These are phyloP conservation scores for Fonsecaea multimorphosa DNA, from an alignment of 2,329 filamentous ascomycete species.

Conservation along the genomic window DNA sequence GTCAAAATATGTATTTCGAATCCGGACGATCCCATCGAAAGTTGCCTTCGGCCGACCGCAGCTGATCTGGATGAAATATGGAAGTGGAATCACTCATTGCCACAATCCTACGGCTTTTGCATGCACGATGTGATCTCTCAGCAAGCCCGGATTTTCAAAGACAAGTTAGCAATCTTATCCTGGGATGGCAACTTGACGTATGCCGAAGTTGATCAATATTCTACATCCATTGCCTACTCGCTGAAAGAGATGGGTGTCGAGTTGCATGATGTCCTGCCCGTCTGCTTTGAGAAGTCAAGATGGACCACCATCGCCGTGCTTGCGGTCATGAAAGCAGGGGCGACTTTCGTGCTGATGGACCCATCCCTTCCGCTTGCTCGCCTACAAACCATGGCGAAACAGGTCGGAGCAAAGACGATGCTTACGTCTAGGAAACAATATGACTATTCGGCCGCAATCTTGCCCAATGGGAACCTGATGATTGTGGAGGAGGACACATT, in stretches of 20 bases:
- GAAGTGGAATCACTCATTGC: conserved; percentile 39
- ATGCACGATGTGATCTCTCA: conserved; percentile 34
- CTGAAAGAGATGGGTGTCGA: conserved; percentile 49
- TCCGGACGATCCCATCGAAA: conserved; percentile 42
- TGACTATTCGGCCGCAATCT: conserved; percentile 41
- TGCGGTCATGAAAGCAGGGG: conserved; percentile 51
- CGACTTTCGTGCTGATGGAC: conserved; percentile 51
- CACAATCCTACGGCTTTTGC: conserved; percentile 33
- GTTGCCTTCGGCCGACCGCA: conserved; percentile 44
- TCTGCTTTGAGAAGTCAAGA: conserved; percentile 53
- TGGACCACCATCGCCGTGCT: conserved; percentile 52
- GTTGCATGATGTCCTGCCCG: conserved; percentile 47
- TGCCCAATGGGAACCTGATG: conserved; percentile 43
- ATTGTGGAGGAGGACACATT: conserved; percentile 43
- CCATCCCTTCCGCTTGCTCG: conserved; percentile 49
- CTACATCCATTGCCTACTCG: conserved; percentile 46
- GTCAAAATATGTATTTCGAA: conserved; percentile 46
- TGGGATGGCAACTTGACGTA: conserved; percentile 52
- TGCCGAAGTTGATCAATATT: conserved; percentile 44
- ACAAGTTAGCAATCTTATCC: conserved; percentile 40
- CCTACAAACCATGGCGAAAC: conserved; percentile 45
- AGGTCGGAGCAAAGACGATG: conserved; percentile 46
- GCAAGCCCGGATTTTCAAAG: conserved; percentile 19
- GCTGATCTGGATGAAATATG: conserved; percentile 38
- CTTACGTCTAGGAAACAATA: conserved; percentile 45